Evolutionary conservation across 441 rosid species (phyloP).

Genomic region (Croton setiger): DNA sequence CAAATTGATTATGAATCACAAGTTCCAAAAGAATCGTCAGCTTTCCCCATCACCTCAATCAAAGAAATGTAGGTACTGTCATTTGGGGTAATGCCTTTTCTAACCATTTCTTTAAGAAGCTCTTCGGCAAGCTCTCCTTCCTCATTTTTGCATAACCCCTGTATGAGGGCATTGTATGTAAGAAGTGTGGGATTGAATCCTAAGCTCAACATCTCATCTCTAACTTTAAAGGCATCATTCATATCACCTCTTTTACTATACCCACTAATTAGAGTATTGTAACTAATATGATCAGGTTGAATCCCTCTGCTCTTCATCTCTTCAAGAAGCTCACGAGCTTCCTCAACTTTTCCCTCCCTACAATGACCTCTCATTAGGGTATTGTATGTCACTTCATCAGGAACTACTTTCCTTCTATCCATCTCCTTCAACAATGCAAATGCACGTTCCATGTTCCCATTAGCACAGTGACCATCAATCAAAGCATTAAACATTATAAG

Average conservation of each 20-base stretch:
- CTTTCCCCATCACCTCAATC: slow-evolving; percentile 57
- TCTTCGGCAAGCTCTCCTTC: slow-evolving; percentile 72
- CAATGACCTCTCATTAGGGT: slow-evolving; percentile 83
- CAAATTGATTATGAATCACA: slow-evolving; percentile 15
- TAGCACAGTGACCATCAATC: slow-evolving; percentile 74
- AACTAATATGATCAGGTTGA: slow-evolving; percentile 75
- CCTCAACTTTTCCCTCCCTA: slow-evolving; percentile 71
- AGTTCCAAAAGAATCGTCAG: slow-evolving; percentile 21
- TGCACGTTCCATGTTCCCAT: slow-evolving; percentile 61
- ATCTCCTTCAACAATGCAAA: slow-evolving; percentile 61
- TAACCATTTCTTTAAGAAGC: slow-evolving; percentile 75
- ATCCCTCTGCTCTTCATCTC: slow-evolving; percentile 82
- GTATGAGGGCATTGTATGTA: slow-evolving; percentile 82
- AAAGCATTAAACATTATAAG: slow-evolving; percentile 69
- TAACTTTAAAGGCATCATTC: slow-evolving; percentile 66
- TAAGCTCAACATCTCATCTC: slow-evolving; percentile 73
- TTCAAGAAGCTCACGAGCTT: slow-evolving; percentile 75
- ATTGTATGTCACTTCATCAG: slow-evolving; percentile 89
- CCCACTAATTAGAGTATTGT: slow-evolving; percentile 84
- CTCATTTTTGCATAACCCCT: slow-evolving; percentile 66
- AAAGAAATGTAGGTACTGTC: slow-evolving; percentile 66
- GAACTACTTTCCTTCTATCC: slow-evolving; percentile 59
- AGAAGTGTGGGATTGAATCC: slow-evolving; percentile 83
- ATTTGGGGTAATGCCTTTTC: slow-evolving; percentile 77
- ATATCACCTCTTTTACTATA: slow-evolving; percentile 81